Base-by-base conservation (phyloP, 208 protist genomes). In the Acanthamoeba triangularis region DNA sequence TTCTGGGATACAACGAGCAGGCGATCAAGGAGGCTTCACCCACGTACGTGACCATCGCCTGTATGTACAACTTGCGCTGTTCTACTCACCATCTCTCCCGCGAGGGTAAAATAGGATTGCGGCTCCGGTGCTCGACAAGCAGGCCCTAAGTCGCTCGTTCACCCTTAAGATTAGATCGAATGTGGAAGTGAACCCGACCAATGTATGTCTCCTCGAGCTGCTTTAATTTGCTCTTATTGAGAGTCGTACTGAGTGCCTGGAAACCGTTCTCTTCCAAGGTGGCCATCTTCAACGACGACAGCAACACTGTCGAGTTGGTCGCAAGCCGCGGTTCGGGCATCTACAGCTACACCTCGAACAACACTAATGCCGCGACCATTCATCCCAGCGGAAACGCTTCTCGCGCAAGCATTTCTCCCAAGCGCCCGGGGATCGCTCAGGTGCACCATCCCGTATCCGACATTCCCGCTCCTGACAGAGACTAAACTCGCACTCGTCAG, bases 251-350 rank as follows among this genome's bases (percentile, higher is more conserved):
- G 30, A 84, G n/a, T 84, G 44, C 41, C 54, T 90, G 20, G 23
- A 11, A 35, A 25, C 5, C 14, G 3, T 74, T 18, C 10, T 65
- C 25, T 28, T 25, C 14, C 76, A 94, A n/a, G 90, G 90, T 82
- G 14, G 61, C 90, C 18, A 52, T 94, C 25, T 82, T 69, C 41
- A 94, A 94, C 30, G 90, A 94, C 82, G 65, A 47, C 20, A 76
- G 72, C 41, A 94, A 82, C 16, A 63, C 72, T 18, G 90, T 94
- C 30, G 37, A 54, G 28, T 7, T 94, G 23, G 33, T 49, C 11
- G 49, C 72, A 37, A 74, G 67, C 30, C 33, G 35, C 47, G 90
- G 90, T 28, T 94, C 90, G 30, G 90, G 90, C 52, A 63, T 94
- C 65, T 94, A 94, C 65, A 41, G 30, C 63, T 94, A 47, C 33